Evolutionary conservation across 140 eudicot genomes (phyloP).

Genomic region (Anethum foeniculum): DNA sequence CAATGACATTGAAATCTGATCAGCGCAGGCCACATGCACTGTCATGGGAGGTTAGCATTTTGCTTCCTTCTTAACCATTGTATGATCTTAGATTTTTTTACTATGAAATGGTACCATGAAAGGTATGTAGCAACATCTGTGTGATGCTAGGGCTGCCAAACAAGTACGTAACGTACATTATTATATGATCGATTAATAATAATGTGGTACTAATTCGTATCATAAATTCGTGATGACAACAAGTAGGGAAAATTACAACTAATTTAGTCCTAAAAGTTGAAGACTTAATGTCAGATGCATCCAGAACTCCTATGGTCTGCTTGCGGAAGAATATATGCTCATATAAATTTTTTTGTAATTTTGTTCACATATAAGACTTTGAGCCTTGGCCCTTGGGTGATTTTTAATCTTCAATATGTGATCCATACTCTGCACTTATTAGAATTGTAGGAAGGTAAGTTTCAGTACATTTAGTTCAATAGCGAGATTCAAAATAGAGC

Average conservation of each 20-base stretch:
- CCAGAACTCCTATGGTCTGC: neutral
- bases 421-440: neutral
- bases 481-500: neutral
- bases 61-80: conserved; percentile 8
- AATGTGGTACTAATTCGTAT: neutral
- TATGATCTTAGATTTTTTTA: neutral
- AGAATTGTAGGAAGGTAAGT: neutral
- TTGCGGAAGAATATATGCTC: neutral
- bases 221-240: neutral
- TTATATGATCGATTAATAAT: neutral
- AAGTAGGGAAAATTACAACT: neutral
- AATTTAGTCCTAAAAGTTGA: neutral
- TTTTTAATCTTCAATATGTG: neutral
- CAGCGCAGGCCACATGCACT: conserved; percentile 96
- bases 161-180: neutral
- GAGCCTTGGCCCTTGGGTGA: neutral
- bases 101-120: neutral
- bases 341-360: neutral
- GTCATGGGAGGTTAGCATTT: conserved; percentile 85
- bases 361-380: neutral
- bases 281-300: neutral
- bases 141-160: neutral
- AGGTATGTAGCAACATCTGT: neutral
- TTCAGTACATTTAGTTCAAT: neutral
- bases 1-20: conserved; percentile 65